phyloP scores from a whole-genome alignment of 2,329 filamentous ascomycete genomes.

The Aciculosporium take region DNA sequence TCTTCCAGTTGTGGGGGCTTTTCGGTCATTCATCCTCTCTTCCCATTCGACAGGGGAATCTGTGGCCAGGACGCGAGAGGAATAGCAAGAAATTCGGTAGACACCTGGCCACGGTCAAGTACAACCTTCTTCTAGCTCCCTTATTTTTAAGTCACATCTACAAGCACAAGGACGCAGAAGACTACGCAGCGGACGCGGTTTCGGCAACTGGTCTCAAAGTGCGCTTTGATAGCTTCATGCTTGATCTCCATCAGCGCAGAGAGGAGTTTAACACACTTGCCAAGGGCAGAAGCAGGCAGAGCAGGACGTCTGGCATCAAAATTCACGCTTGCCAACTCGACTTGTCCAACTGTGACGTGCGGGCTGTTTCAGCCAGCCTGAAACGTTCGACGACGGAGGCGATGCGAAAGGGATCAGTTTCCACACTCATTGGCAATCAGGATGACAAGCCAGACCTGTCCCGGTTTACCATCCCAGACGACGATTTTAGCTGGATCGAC shows the following conservation, averaged over 20 bases:
- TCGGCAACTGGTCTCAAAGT: conserved; percentile 95
- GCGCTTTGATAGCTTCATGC: conserved; percentile 89
- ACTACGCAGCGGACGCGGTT: conserved; percentile 60
- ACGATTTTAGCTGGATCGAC: conserved; percentile 92
- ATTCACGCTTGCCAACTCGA: conserved; percentile 92
- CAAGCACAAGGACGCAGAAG: conserved; percentile 92
- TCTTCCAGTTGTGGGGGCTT: conserved; percentile 94
- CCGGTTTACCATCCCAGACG: conserved; percentile 87
- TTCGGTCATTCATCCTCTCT: conserved; percentile 92
- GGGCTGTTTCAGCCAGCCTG: conserved; percentile 85
- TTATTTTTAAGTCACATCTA: conserved; percentile 95
- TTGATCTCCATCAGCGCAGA: conserved; percentile 85
- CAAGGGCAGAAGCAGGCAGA: conserved; percentile 60
- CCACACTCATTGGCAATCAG: conserved; percentile 36
- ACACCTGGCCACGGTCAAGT: conserved; percentile 97
- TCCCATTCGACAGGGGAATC: conserved; percentile 76
- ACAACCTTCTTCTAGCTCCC: conserved; percentile 81
- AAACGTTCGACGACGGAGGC: conserved; percentile 66
- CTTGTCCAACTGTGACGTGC: conserved; percentile 78
- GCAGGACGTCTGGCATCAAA: conserved; percentile 80
- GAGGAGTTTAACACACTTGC: conserved; percentile 81
- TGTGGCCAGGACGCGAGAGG: conserved; percentile 89
- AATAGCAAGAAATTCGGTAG: conserved; percentile 97
- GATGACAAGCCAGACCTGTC: conserved; percentile 59
- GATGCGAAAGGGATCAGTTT: conserved; percentile 45